Evolutionary conservation across 768 basidiomycete genomes (phyloP).

Genomic region (Calocybe indica): DNA sequence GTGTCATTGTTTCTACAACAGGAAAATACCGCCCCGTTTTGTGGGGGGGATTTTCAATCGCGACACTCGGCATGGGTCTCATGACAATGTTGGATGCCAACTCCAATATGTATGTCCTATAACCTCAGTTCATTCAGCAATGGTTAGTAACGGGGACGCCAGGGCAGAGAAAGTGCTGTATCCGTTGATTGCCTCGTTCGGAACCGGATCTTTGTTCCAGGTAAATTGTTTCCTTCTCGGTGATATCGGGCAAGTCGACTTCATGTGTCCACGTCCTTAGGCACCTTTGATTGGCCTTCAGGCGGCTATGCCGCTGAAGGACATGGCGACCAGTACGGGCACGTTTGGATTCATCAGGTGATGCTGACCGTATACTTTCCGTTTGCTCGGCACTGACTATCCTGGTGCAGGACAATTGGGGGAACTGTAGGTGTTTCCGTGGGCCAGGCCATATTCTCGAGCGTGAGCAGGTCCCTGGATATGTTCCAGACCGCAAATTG

Average conservation of each 20-base stretch:
- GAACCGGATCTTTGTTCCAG: constrained; percentile 64
- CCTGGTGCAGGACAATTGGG: constrained; percentile 49
- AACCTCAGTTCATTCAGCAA: not conserved
- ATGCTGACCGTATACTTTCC: constrained; percentile 4
- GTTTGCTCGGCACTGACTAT: constrained; percentile 1
- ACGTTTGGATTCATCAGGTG: constrained; percentile 69
- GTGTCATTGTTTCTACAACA: constrained; percentile 49
- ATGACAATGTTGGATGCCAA: constrained; percentile 61
- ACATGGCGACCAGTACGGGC: constrained; percentile 79
- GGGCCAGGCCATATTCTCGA: constrained; percentile 66
- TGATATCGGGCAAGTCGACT: no score
- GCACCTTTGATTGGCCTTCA: constrained; percentile 70
- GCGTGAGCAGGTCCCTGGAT: constrained; percentile 27
- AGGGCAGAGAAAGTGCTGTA: constrained; percentile 63
- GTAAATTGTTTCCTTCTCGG: constrained; percentile 14
- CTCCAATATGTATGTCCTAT: constrained; percentile 41
- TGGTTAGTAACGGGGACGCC: constrained; percentile 2
- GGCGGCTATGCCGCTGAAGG: constrained; percentile 82
- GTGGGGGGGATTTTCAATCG: constrained; percentile 53
- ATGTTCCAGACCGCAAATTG: not conserved
- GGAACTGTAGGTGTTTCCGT: constrained; percentile 74
- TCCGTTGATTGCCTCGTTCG: constrained; percentile 61
- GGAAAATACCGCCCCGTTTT: constrained; percentile 57
- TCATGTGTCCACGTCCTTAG: constrained; percentile 19
- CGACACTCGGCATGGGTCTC: constrained; percentile 63